Conservation (phyloP, 306 rosid species). For the Astragalus glycyphyllos region DNA sequence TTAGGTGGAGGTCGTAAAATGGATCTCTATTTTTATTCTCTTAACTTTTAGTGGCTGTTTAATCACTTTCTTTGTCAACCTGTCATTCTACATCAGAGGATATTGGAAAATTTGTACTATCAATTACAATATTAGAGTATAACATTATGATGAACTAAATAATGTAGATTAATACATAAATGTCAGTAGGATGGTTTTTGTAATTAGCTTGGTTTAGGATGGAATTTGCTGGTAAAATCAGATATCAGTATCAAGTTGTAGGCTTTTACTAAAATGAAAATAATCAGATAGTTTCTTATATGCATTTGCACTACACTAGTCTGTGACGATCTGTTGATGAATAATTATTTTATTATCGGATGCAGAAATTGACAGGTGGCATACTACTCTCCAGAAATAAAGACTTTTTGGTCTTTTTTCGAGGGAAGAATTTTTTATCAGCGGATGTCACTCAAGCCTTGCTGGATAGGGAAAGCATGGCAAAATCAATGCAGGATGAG, state of each 20-base stretch:
- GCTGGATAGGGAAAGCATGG: constrained; percentile 84
- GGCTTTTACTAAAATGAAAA: constrained; percentile 20
- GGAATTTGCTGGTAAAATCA: constrained; percentile 5
- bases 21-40: neutral
- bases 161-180: constrained; percentile 3
- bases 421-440: constrained; percentile 91
- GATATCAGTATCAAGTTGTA: constrained; percentile 31
- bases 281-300: constrained; percentile 22
- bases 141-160: constrained; percentile 5
- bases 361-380: constrained; percentile 93
- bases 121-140: neutral
- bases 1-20: neutral
- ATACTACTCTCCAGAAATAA: constrained; percentile 86
- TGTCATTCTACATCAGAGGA: neutral
- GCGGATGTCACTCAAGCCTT: constrained; percentile 76
- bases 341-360: constrained; percentile 36
- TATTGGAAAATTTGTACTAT: neutral
- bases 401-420: constrained; percentile 88
- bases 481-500: constrained; percentile 78
- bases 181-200: constrained; percentile 10
- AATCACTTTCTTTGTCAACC: neutral
- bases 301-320: constrained; percentile 13
- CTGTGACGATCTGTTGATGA: constrained; percentile 27
- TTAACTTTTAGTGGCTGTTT: neutral
- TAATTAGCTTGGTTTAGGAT: constrained; percentile 5